Conservation (phyloP, 2,329 filamentous ascomycete genomes). For the Metarhizium brunneum region DNA sequence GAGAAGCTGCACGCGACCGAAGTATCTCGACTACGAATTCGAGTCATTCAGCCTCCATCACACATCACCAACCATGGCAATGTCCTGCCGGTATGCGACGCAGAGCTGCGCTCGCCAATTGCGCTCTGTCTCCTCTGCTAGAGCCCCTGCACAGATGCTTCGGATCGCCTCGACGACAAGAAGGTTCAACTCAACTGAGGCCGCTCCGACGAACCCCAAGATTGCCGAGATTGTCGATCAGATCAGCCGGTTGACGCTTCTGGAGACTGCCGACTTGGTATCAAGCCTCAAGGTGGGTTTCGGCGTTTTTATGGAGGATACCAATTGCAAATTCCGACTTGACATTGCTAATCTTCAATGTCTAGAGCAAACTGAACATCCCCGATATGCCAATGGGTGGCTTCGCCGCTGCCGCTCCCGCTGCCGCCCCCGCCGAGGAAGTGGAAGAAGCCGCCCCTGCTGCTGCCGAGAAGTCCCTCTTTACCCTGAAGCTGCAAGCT, state of each 20-base stretch:
- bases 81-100: slow-evolving; percentile 54
- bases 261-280: slow-evolving; percentile 96
- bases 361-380: slow-evolving; percentile 86
- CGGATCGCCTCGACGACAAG: slow-evolving; percentile 43
- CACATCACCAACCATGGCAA: slow-evolving; percentile 42
- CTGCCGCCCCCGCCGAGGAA: slow-evolving; percentile 60
- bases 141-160: slow-evolving; percentile 37
- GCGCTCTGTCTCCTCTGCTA: slow-evolving; percentile 37
- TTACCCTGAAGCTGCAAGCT: slow-evolving; percentile 87
- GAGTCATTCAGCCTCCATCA: slow-evolving; percentile 12
- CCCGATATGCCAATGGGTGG: slow-evolving; percentile 93
- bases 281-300: slow-evolving; percentile 77
- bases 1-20: slow-evolving; percentile 12
- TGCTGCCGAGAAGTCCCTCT: slow-evolving; percentile 92
- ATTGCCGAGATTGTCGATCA: slow-evolving; percentile 93
- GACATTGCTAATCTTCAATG: not conserved
- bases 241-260: slow-evolving; percentile 93
- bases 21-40: not conserved
- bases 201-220: slow-evolving; percentile 68
- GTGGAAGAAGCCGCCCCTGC: slow-evolving; percentile 82
- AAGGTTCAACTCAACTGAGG: slow-evolving; percentile 85
- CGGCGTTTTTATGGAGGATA: not conserved
- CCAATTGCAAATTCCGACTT: not conserved
- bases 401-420: slow-evolving; percentile 64
- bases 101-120: slow-evolving; percentile 56